Conservation (phyloP, 805 yeast genomes). For the Ogataea henricii region DNA sequence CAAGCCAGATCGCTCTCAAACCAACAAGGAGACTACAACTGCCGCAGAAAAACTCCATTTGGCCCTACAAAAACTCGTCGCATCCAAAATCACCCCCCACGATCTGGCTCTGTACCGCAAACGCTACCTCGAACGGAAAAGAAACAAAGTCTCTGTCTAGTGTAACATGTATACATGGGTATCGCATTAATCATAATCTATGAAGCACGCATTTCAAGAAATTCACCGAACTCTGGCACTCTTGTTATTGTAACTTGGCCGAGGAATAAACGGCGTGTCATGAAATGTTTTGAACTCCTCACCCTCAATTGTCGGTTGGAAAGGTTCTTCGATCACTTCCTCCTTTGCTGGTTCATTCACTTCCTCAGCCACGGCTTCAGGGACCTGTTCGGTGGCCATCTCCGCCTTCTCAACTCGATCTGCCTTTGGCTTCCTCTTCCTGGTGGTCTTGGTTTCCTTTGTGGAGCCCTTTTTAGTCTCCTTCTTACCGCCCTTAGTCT, state of each 20-base stretch:
- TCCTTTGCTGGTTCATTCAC: no score
- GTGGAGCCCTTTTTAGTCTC: background rate
- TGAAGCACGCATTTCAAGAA: background rate
- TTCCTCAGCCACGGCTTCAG: no score
- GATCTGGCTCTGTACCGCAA: slow-evolving; percentile 22
- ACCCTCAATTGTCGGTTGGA: background rate
- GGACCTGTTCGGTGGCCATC: background rate
- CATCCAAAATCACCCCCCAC: slow-evolving; percentile 18
- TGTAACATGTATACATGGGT: background rate
- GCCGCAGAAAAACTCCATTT: slow-evolving; percentile 5
- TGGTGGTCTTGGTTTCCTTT: background rate
- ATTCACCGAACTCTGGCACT: background rate
- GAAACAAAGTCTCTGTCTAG: background rate
- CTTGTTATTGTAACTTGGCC: background rate
- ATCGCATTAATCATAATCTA: background rate
- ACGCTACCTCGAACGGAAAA: slow-evolving; percentile 24
- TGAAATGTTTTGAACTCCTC: background rate
- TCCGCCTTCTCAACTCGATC: no score
- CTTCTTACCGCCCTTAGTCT: background rate
- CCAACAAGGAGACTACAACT: background rate
- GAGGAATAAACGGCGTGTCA: background rate
- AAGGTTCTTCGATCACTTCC: no score
- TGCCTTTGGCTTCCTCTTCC: background rate
- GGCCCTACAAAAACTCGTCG: slow-evolving; percentile 13
- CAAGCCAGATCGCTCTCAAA: background rate